phyloP scores from a whole-genome alignment of 1,284 basidiomycete species.

The Sporisorium graminicola region DNA sequence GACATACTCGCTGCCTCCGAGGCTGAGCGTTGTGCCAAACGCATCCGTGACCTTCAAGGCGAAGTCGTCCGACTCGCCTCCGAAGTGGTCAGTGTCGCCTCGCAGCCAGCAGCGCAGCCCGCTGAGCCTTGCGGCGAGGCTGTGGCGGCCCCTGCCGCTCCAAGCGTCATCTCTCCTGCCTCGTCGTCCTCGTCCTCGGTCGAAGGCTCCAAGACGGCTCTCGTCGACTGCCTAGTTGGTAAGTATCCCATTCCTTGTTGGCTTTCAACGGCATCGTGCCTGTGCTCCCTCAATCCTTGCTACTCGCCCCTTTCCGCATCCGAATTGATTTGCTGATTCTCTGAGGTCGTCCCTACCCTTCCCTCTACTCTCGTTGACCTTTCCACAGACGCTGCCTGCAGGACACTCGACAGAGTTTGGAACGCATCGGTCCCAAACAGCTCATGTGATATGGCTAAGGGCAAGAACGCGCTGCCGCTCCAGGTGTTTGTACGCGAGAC shows the following conservation, averaged over 20 bases:
- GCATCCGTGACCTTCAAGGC: constrained; percentile 37
- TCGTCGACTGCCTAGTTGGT: constrained; percentile 62
- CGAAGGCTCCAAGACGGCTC: constrained; percentile 37
- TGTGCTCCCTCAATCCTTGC: neutral
- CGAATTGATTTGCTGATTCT: constrained; percentile 15
- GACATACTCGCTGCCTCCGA: constrained; percentile 25
- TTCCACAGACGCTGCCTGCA: constrained; percentile 42
- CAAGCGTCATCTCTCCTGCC: constrained; percentile 24
- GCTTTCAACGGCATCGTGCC: no score
- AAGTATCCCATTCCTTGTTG: constrained; percentile 30
- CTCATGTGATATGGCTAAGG: constrained; percentile 42
- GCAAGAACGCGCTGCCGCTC: constrained; percentile 58
- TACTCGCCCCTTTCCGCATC: neutral
- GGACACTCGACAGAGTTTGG: constrained; percentile 55
- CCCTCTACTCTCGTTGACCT: neutral
- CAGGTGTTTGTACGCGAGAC: constrained; percentile 66
- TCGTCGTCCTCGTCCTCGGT: constrained; percentile 33
- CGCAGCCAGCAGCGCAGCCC: constrained; percentile 14
- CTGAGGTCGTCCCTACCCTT: constrained; percentile 2
- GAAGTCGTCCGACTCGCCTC: constrained; percentile 39
- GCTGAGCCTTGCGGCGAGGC: constrained; percentile 6
- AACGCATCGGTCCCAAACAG: constrained; percentile 33
- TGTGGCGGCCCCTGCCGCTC: constrained; percentile 4
- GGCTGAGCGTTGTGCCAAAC: constrained; percentile 33
- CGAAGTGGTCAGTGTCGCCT: constrained; percentile 24